Percentiles rank a stretch among this genome's conserved stretches.
These are phyloP conservation scores for Hortaea werneckii DNA, from an alignment of 2,329 filamentous ascomycete species.

Conservation along the genomic window DNA sequence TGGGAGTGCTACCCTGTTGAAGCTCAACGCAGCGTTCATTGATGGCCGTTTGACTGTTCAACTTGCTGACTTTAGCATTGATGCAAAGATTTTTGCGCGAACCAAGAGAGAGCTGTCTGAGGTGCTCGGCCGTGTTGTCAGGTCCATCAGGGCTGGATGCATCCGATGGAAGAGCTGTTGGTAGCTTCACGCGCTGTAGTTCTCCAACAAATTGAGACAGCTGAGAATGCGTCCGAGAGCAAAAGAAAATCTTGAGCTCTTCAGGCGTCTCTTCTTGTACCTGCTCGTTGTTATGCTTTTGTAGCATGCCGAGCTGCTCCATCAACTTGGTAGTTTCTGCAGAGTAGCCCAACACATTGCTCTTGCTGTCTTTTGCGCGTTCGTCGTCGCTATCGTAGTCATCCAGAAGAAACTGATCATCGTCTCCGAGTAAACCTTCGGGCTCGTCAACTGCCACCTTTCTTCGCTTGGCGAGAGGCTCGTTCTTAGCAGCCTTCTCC, in stretches of 20 bases:
- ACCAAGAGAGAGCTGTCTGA: constrained; percentile 75
- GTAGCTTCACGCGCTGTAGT: constrained; percentile 65
- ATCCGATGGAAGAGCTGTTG: constrained; percentile 49
- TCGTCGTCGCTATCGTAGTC: constrained; percentile 61
- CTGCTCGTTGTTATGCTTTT: constrained; percentile 28
- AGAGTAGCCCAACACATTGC: constrained; percentile 34
- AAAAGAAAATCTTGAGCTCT: constrained; percentile 79
- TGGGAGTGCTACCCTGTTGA: constrained; percentile 57
- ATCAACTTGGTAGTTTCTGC: constrained; percentile 67
- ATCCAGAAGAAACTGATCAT: constrained; percentile 64
- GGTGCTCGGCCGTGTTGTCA: constrained; percentile 41
- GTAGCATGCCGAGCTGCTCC: constrained; percentile 44
- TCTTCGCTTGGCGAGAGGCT: constrained; percentile 38
- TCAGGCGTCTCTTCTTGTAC: constrained; percentile 44
- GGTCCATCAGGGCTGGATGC: constrained; percentile 2
- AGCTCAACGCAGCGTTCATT: constrained; percentile 89
- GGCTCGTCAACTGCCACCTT: constrained; percentile 20
- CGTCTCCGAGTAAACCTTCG: constrained; percentile 35
- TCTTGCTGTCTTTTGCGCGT: constrained; percentile 10
- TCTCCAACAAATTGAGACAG: constrained; percentile 80
- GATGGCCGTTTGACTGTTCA: constrained; percentile 66
- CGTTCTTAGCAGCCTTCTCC: constrained; percentile 38
- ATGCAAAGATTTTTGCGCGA: constrained; percentile 86
- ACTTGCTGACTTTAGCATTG: constrained; percentile 66
- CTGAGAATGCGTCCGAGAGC: constrained; percentile 87